phyloP scores from a whole-genome alignment of 805 yeast genomes.

The Suhomyces xylopsoci region DNA sequence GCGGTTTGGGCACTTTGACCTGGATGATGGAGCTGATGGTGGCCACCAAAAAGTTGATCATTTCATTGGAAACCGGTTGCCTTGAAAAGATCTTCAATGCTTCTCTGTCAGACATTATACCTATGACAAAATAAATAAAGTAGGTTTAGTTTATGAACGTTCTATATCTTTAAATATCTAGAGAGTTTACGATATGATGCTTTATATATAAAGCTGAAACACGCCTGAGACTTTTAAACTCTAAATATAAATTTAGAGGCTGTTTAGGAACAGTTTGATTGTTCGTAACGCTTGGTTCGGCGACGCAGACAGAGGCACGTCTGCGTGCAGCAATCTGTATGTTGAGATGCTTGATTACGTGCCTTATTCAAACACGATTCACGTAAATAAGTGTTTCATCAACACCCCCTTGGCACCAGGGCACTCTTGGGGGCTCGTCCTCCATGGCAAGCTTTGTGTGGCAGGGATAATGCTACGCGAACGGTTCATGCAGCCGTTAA shows the following conservation, averaged over 20 bases:
- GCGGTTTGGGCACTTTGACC: conserved; percentile 27
- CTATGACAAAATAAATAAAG: background rate
- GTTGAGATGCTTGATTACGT: conserved; percentile 1
- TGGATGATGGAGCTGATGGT: conserved; percentile 58
- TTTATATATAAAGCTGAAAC: background rate
- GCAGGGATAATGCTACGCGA: conserved; percentile 1
- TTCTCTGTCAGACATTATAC: conserved; percentile 32
- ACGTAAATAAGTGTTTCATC: background rate
- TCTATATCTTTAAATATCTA: too few species aligned
- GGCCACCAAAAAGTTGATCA: conserved; percentile 56
- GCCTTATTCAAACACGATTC: background rate
- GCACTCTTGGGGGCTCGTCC: background rate
- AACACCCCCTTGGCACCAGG: background rate
- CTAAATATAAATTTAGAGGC: background rate
- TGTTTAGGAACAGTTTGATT: background rate
- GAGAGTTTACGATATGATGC: too few species aligned
- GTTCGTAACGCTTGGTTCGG: background rate
- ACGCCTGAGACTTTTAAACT: background rate
- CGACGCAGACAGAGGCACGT: conserved; percentile 1
- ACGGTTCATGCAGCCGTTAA: background rate
- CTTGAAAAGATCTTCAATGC: conserved; percentile 54
- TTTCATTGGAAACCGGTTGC: conserved; percentile 54
- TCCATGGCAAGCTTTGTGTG: background rate
- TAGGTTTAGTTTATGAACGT: too few species aligned
- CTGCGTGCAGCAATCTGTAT: background rate